A percentile compares a stretch with the other conserved stretches of the same genome.
phyloP scores from a whole-genome alignment of 176 grass and related monocot genomes.

The Avena eriantha region DNA sequence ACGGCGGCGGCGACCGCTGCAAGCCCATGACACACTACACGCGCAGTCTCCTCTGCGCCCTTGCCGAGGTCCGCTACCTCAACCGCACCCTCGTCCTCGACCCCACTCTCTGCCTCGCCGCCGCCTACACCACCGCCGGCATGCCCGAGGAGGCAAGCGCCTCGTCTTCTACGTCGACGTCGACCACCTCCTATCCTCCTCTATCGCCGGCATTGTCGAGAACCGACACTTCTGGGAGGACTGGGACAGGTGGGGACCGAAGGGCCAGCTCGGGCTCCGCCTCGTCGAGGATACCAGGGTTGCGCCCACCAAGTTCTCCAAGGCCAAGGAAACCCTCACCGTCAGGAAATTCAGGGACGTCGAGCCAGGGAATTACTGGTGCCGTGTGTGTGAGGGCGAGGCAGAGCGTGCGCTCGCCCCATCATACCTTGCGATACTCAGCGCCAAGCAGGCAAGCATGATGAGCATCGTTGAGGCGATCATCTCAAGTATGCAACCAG shows the following conservation, averaged over 20 bases:
- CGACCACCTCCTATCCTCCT: neutral
- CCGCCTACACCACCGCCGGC: conserved; percentile 35
- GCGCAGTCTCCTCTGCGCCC: conserved; percentile 72
- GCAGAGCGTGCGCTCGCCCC: conserved; percentile 40
- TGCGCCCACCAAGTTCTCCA: conserved; percentile 57
- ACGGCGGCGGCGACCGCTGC: conserved; percentile 67
- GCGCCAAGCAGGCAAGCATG: conserved; percentile 61
- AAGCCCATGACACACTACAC: conserved; percentile 80
- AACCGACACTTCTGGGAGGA: conserved; percentile 67
- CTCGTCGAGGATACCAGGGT: conserved; percentile 63
- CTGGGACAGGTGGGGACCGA: conserved; percentile 67
- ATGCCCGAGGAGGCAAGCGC: conserved; percentile 54
- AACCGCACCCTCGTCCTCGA: conserved; percentile 56
- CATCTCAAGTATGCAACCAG: conserved; percentile 57
- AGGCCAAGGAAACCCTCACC: conserved; percentile 55
- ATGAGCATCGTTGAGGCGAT: conserved; percentile 65
- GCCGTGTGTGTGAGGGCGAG: conserved; percentile 51
- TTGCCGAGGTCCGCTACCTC: conserved; percentile 68
- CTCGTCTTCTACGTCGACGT: too few species aligned
- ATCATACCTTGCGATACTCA: conserved; percentile 31
- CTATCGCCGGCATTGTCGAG: conserved; percentile 54
- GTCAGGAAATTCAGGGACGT: conserved; percentile 76
- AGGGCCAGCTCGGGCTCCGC: conserved; percentile 56
- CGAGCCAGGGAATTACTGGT: conserved; percentile 88
- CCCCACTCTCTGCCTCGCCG: conserved; percentile 50